phyloP scores from a whole-genome alignment of 805 yeast species.

The Teunomyces atbi region DNA sequence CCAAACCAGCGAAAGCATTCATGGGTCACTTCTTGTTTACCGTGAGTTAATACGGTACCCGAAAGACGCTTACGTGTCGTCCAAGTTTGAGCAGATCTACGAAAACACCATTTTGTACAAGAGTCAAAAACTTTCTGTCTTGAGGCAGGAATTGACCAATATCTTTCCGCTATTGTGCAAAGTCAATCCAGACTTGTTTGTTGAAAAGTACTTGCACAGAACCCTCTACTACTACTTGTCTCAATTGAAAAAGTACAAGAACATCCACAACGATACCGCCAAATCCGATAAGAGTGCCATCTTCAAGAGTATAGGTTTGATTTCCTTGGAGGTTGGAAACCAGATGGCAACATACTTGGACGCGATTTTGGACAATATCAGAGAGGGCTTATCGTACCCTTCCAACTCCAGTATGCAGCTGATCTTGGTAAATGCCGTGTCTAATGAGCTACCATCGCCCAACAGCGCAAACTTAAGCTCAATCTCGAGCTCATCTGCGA shows the following conservation, averaged over 20 bases:
- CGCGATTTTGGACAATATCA: constrained; percentile 76
- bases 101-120: constrained; percentile 70
- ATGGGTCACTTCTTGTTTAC: constrained; percentile 81
- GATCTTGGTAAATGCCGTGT: constrained; percentile 40
- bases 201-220: constrained; percentile 75
- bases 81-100: constrained; percentile 73
- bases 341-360: constrained; percentile 86
- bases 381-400: constrained; percentile 64
- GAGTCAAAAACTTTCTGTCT: constrained; percentile 71
- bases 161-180: constrained; percentile 81
- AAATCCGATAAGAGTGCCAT: constrained; percentile 69
- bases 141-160: constrained; percentile 80
- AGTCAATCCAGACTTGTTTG: constrained; percentile 72
- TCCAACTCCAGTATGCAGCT: constrained; percentile 37
- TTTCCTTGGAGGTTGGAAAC: constrained; percentile 75
- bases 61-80: constrained; percentile 69
- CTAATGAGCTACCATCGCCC: constrained; percentile 19
- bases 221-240: constrained; percentile 74
- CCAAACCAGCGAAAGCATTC: constrained; percentile 63
- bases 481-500: constrained; percentile 24
- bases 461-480: constrained; percentile 20
- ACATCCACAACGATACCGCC: constrained; percentile 35
- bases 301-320: constrained; percentile 78
- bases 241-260: constrained; percentile 68
- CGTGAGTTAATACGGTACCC: constrained; percentile 67